Conservation (phyloP, 164 flowering plant genomes). For the Amborella trichopoda region DNA sequence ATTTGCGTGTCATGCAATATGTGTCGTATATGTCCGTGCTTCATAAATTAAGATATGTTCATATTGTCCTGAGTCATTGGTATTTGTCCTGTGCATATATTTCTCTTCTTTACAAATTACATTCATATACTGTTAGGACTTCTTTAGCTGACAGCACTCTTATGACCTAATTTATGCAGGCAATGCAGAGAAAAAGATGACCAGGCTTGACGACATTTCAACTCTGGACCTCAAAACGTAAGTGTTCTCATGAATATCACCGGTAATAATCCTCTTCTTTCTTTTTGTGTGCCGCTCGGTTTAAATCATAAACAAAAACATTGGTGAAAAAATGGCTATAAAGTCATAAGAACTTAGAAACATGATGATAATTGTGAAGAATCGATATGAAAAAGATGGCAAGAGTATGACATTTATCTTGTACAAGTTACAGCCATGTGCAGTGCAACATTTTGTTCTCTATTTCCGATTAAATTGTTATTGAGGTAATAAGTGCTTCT, state of each 20-base stretch:
- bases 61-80: background rate
- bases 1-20: background rate
- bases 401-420: background rate
- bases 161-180: constrained; percentile 14
- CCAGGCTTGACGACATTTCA: constrained; percentile 22
- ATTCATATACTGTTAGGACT: background rate
- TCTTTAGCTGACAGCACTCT: too few relatives aligned
- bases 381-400: background rate
- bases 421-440: too few relatives aligned
- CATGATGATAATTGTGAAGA: background rate
- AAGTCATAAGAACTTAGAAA: background rate
- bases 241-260: constrained; percentile 4
- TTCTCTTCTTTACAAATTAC: background rate
- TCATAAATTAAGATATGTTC: background rate
- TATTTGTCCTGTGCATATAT: background rate
- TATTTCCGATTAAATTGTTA: too few relatives aligned
- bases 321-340: background rate
- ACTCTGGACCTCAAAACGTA: constrained; percentile 36
- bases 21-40: background rate
- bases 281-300: background rate
- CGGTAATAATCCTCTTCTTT: background rate
- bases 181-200: constrained; percentile 20
- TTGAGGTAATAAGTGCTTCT: too few relatives aligned
- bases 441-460: too few relatives aligned
- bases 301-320: background rate